These are phyloP conservation scores for Geotrichum siamense DNA, from an alignment of 1,139 yeast species.

Conservation along the genomic window DNA sequence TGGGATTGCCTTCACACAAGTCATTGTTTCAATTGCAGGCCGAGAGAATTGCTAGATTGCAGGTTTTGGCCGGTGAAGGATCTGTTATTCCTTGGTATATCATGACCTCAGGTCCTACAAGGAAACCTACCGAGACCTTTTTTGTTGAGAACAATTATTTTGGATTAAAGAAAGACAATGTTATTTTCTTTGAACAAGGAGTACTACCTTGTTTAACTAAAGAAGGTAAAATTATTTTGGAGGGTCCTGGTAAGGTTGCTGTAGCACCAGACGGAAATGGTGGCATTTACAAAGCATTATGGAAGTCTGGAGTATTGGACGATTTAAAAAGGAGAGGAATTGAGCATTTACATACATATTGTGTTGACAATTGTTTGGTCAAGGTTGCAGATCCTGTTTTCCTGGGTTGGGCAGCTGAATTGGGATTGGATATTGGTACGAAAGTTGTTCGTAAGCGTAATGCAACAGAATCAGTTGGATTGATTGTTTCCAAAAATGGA, in stretches of 20 bases:
- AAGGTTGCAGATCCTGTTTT: slow-evolving; percentile 93
- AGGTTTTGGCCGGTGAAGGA: slow-evolving; percentile 46
- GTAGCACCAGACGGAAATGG: slow-evolving; percentile 99
- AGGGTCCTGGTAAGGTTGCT: slow-evolving; percentile 48
- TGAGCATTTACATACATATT: slow-evolving; percentile 90
- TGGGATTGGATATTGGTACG: slow-evolving; percentile 67
- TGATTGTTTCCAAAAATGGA: slow-evolving; percentile 60
- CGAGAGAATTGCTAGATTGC: slow-evolving; percentile 65
- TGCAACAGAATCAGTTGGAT: slow-evolving; percentile 83
- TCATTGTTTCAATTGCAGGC: slow-evolving; percentile 90
- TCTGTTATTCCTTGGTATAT: slow-evolving; percentile 69
- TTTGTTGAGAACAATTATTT: slow-evolving; percentile 58
- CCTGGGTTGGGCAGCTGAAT: slow-evolving; percentile 73
- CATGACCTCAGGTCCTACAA: slow-evolving; percentile 93
- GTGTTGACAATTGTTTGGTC: slow-evolving; percentile 91
- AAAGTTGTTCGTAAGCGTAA: slow-evolving; percentile 92
- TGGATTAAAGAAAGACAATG: slow-evolving; percentile 55
- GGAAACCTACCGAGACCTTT: slow-evolving; percentile 64
- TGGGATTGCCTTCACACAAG: slow-evolving; percentile 75
- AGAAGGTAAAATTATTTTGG: slow-evolving; percentile 68
- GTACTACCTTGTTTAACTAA: slow-evolving; percentile 80
- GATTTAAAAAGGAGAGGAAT: slow-evolving; percentile 67
- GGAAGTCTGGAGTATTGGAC: slow-evolving; percentile 53
- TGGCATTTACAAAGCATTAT: slow-evolving; percentile 83
- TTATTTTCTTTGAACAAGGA: slow-evolving; percentile 87